These are phyloP conservation scores for Macroventuria anomochaeta DNA, from an alignment of 2,329 filamentous ascomycete species.

Conservation along the genomic window DNA sequence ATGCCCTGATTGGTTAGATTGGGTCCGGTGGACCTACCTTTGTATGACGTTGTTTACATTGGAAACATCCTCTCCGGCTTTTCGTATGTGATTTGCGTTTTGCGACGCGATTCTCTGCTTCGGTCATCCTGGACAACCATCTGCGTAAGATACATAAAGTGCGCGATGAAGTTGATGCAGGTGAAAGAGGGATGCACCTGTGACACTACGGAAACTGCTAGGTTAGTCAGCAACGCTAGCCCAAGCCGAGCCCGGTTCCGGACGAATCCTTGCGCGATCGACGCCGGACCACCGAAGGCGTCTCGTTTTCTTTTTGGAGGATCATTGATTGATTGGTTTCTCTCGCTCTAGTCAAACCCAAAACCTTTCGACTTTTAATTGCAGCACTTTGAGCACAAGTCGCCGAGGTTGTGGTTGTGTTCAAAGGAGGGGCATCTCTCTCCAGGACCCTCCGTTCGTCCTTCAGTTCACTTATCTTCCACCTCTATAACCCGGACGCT, in stretches of 20 bases:
- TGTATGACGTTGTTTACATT: slow-evolving; percentile 43
- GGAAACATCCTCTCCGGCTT: slow-evolving; percentile 39
- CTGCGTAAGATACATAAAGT: background rate
- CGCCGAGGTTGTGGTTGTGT: background rate
- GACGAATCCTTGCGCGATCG: slow-evolving; percentile 1
- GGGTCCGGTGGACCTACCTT: slow-evolving; percentile 33
- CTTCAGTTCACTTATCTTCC: background rate
- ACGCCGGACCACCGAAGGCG: background rate
- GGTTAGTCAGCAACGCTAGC: slow-evolving; percentile 6
- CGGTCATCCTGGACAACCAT: slow-evolving; percentile 18
- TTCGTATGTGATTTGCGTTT: slow-evolving; percentile 45
- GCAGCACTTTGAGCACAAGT: background rate
- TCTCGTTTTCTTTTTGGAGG: background rate
- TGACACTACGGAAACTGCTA: background rate
- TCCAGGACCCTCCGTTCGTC: background rate
- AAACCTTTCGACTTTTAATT: background rate
- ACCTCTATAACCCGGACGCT: too few relatives aligned
- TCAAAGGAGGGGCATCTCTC: background rate
- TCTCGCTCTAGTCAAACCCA: background rate
- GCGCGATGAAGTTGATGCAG: background rate
- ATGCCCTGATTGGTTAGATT: slow-evolving; percentile 1
- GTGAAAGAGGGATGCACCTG: slow-evolving; percentile 1
- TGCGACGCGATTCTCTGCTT: slow-evolving; percentile 25
- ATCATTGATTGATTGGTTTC: background rate
- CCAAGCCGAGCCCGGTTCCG: background rate